Base-by-base conservation (phyloP, 2,329 filamentous ascomycete species). In the Camillea tinctor region DNA sequence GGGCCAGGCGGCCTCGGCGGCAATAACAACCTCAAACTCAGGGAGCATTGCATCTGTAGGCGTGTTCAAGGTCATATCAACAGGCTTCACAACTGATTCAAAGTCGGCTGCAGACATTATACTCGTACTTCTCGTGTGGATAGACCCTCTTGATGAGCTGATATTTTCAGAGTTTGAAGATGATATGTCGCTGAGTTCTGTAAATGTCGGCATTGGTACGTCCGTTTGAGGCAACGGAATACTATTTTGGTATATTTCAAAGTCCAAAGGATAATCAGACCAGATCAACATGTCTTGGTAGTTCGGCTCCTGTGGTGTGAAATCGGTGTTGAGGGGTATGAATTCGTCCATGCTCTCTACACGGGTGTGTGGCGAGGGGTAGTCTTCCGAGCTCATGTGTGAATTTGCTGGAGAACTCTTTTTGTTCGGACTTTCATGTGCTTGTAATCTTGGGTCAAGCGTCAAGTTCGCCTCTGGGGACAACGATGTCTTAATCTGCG, bases 1-100 rank as follows among this genome's bases (percentile, higher is more conserved):
- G 13, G 81, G 81, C 82, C 81, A 84, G 0, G 77, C 78, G 1
- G 75, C 75, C 63, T 84, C 81, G 1, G 80, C 77, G 1, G 77
- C 77, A 13, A 82, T 73, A 15, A 83, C 76, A 0, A 77, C 78
- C 52, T 80, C 76, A 49, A 80, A 80, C 59, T 83, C 80, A 7
- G 76, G 72, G 7, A 79, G 75, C n/a, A 68, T 68, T 8, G 68
- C 68, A 15, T 75, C 73, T 1, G 61, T 62, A 4, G 66, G 67
- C 3, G 61, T 66, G 1, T 65, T 64, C 51, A 74, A 63, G 2
- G 66, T 67, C 58, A 74, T 68, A 3, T 74, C 74, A 4, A 69
- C 60, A 0, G 72, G 60, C 57, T 75, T 79, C 15, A 72, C 52
- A 1, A 61, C 60, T 2, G 60, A 57, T n/a, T 80, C 77, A 26